These are phyloP conservation scores for Colletotrichum abscissum DNA, from an alignment of 2,329 filamentous ascomycete species.

Conservation along the genomic window DNA sequence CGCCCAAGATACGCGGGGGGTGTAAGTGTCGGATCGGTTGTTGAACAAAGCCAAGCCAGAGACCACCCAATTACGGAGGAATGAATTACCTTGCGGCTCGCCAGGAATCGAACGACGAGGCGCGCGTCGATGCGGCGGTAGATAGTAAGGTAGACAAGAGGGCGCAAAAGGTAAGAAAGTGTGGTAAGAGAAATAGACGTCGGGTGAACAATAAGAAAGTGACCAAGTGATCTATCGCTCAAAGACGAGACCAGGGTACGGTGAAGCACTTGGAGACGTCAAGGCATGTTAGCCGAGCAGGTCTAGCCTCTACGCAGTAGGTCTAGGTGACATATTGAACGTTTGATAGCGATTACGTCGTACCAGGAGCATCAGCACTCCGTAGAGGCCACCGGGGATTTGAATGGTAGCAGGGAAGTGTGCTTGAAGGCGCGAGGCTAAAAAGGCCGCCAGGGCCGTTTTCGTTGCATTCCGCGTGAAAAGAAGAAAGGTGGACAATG, in stretches of 20 bases:
- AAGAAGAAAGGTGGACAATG: neutral
- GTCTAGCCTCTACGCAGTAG: neutral
- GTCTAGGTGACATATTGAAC: neutral
- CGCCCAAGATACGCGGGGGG: neutral
- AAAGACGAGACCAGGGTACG: neutral
- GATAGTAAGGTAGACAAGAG: neutral
- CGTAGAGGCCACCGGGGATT: neutral
- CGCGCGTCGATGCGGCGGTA: neutral
- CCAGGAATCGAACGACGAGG: conserved; percentile 13
- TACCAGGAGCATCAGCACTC: neutral
- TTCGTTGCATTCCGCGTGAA: conserved; percentile 11
- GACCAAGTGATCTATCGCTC: conserved; percentile 3
- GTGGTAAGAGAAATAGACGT: conserved; percentile 12
- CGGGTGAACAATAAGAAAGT: conserved; percentile 1
- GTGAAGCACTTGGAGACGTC: neutral
- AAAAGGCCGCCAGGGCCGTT: conserved; percentile 6
- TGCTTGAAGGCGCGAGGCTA: conserved; percentile 2
- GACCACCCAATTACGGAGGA: conserved; percentile 10
- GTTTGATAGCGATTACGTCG: conserved; percentile 4
- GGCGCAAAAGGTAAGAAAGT: conserved; percentile 1
- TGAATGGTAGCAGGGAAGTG: neutral
- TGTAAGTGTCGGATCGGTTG: neutral
- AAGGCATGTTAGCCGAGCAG: conserved; percentile 5
- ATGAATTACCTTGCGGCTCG: conserved; percentile 7
- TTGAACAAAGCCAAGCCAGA: conserved; percentile 1